Evolutionary conservation across 2,329 filamentous ascomycete genomes (phyloP).

Genomic region (Fusarium marasasianum): DNA sequence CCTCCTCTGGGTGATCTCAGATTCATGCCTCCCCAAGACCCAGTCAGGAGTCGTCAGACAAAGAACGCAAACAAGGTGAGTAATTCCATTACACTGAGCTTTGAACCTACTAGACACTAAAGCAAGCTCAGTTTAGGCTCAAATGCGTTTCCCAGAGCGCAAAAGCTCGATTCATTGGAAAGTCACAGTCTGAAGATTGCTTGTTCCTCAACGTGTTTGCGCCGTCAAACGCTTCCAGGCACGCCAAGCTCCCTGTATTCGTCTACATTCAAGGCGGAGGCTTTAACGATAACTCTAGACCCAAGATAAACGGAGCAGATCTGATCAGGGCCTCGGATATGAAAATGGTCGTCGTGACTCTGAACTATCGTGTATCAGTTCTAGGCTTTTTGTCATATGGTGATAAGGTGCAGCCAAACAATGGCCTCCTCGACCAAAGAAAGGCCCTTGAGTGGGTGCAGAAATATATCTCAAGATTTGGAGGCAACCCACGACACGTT

Average conservation of each 20-base stretch:
- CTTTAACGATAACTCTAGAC: conserved; percentile 59
- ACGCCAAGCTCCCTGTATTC: conserved; percentile 70
- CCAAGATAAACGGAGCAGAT: conserved; percentile 67
- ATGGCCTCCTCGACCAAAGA: conserved; percentile 75
- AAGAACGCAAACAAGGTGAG: conserved; percentile 64
- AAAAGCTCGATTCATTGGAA: conserved; percentile 25
- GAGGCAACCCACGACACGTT: conserved; percentile 73
- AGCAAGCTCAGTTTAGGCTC: conserved; percentile 29
- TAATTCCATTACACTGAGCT: neutral
- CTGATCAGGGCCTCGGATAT: conserved; percentile 65
- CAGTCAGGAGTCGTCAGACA: conserved; percentile 55
- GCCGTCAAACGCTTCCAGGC: conserved; percentile 59
- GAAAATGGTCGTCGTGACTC: conserved; percentile 73
- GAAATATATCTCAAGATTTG: conserved; percentile 71
- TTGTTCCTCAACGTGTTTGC: conserved; percentile 73
- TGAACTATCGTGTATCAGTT: conserved; percentile 80
- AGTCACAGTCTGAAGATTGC: conserved; percentile 69
- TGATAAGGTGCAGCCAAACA: conserved; percentile 69
- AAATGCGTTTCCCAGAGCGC: conserved; percentile 45
- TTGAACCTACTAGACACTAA: neutral
- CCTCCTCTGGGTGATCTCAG: conserved; percentile 72
- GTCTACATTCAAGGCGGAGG: conserved; percentile 68
- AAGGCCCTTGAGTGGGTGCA: conserved; percentile 76
- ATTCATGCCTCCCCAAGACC: conserved; percentile 75
- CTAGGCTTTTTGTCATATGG: conserved; percentile 75